These are phyloP conservation scores for Oehlia diaphana DNA, from an alignment of 192 early-diverging fungal genomes.

Conservation along the genomic window DNA sequence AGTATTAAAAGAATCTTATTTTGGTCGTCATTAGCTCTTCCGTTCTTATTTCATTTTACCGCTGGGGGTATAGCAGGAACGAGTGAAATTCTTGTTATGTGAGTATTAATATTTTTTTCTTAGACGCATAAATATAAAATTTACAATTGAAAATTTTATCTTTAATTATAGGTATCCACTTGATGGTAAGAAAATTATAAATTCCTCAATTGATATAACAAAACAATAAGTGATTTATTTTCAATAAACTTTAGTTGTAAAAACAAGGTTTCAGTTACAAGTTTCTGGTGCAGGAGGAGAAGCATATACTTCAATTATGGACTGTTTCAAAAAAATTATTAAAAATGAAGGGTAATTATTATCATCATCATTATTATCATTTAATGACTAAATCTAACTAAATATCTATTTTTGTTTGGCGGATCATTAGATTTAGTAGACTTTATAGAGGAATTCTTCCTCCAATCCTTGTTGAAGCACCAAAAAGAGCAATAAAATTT, in stretches of 20 bases:
- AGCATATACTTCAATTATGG: conserved; percentile 78
- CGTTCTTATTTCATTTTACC: conserved; percentile 77
- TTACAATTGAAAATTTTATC: background rate
- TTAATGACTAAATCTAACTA: too few species aligned
- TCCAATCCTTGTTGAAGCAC: conserved; percentile 96
- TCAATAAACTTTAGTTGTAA: conserved; percentile 61
- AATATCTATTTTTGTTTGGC: background rate
- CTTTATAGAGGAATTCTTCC: conserved; percentile 94
- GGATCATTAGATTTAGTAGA: conserved; percentile 45
- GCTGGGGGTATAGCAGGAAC: conserved; percentile 81
- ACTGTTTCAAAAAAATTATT: conserved; percentile 95
- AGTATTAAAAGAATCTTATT: background rate
- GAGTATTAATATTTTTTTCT: conserved; percentile 53
- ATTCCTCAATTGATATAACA: background rate
- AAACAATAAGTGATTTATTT: background rate
- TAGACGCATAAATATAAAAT: background rate
- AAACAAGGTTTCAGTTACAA: conserved; percentile 97
- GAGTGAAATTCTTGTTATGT: conserved; percentile 94
- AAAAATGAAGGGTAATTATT: conserved; percentile 73
- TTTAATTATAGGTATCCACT: conserved; percentile 14
- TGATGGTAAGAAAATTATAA: conserved; percentile 1
- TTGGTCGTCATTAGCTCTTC: conserved; percentile 47
- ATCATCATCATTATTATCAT: background rate
- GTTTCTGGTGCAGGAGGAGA: conserved; percentile 76
- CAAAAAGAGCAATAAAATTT: conserved; percentile 98